Base-by-base conservation (phyloP, 306 rosid species). In the Cyamopsis tetragonoloba region DNA sequence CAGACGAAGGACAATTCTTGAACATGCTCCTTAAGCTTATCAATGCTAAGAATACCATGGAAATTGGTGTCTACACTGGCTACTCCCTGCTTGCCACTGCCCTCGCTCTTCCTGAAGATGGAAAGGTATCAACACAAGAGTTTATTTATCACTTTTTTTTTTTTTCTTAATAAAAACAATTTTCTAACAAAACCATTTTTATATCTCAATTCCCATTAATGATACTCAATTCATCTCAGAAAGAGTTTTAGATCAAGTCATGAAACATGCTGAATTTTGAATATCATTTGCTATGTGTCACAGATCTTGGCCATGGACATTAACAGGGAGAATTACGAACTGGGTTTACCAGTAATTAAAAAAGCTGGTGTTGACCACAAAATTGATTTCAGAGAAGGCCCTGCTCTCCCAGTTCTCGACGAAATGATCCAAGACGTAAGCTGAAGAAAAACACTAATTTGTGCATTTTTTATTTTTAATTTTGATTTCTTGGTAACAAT, bases 291-390 rank as follows among this genome's bases (percentile, higher is more conserved):
- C 17, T 30, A 28, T 15, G 44, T 77, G 68, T 35, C 2, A 39
- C 80, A 92, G 96, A 92, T 92, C 62, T 68, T 92, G 78, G 98
- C 98, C 61, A 89, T 92, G 98, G 98, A 92, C 72, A 71, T 92
- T 18, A 89, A 89, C 84, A 87, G 74, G 75, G 98, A 92, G 57
- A 92, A 89, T 77, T 92, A 85, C 31, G 98, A 92, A 38, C 23
- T 92, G 59, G 98, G 98, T 66, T 84, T 87, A 2, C 97, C 96
- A 0, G 77, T 85, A 3, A 91, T 91, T 8, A 61, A 86, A 55
- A 91, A 87, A 49, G 97, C 96, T 6, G 96, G 96, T 2, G 87
- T 89, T 49, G 92, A 82, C 47, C 96, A 92, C 83, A 92, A 92
- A 83, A 92, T 92, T 47, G 92, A 87, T 5, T 92, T 92, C 85